These are phyloP conservation scores for Heritiera littoralis DNA, from an alignment of 345 rosid genomes.

Conservation along the genomic window DNA sequence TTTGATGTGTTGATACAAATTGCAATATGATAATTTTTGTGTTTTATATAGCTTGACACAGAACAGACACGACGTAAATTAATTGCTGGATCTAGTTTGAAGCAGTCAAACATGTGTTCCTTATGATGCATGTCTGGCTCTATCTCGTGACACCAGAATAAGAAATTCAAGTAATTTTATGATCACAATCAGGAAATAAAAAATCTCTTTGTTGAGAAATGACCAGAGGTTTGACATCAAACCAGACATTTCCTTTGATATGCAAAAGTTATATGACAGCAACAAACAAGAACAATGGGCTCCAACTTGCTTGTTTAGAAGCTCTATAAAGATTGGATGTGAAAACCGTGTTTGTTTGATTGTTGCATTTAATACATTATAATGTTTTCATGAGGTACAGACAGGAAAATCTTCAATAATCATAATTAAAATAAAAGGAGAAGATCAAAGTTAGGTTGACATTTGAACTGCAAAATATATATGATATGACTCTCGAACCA, in stretches of 20 bases:
- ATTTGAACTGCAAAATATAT: conserved; percentile 7
- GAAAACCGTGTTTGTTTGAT: neutral
- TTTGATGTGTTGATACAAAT: no score
- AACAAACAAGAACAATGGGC: neutral
- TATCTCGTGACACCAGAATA: neutral
- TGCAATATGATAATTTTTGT: no score
- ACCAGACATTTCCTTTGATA: neutral
- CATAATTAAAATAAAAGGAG: neutral
- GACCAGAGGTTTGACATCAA: neutral
- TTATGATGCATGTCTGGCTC: neutral
- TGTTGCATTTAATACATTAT: neutral
- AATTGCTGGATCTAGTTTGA: no score
- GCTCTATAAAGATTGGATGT: neutral
- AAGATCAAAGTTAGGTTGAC: conserved; percentile 6
- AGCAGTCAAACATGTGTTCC: neutral
- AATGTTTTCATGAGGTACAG: neutral
- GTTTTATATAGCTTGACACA: no score
- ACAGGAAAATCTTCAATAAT: neutral
- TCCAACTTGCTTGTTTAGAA: neutral
- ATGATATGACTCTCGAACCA: conserved; percentile 4
- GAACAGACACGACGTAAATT: no score
- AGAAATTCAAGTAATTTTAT: neutral
- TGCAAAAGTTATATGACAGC: neutral
- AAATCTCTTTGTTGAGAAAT: neutral
- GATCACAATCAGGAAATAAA: neutral